Evolutionary conservation across 2,329 filamentous ascomycete genomes (phyloP), one percentile per base, ranked within the genome.

Genomic region (Pyricularia pennisetigena): DNA sequence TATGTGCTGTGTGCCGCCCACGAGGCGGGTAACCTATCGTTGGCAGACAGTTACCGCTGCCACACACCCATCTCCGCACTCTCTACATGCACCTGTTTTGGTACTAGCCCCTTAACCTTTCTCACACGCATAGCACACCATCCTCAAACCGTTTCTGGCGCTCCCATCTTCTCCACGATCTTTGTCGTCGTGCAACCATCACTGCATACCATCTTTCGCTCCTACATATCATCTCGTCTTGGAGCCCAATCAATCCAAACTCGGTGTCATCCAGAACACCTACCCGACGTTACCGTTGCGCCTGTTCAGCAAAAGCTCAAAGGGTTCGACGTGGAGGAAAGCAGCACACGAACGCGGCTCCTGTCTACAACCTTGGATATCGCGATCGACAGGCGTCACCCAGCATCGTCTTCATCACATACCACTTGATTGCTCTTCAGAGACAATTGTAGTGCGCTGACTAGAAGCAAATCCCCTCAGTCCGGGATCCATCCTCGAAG

Each of bases 41-140:
- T 67, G 70, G 68, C 66, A 61, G 68, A 68, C 68, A 65, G 70
- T 74, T 76, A 74, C 75, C 75, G 76, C 75, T 73, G 73, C 74
- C 74, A 72, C 74, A 75, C 74, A 73, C 72, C 70, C 71, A 67
- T 69, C 70, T 63, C 63, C 69, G 65, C 70, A 49, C 35, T 41
- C 23, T 41, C 35, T 65, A 68, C 68, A 70, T 68, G 41, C 41
- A 63, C 69, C 62, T 70, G 67, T 62, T 59, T 70, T 64, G 29
- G 68, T 62, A 62, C 61, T 69, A 26, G 32, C 35, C 65, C 66
- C 64, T 69, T 69, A 67, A 67, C 54, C 54, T 67, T 64, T 68
- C 68, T 67, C 68, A 68, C 69, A 65, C 69, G 66, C 69, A 68
- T 67, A 68, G 69, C 62, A 64, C 29, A 64, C 63, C 29, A 49